Conservation (phyloP, 768 basidiomycete species). For the Leucocoprinus sp. region DNA sequence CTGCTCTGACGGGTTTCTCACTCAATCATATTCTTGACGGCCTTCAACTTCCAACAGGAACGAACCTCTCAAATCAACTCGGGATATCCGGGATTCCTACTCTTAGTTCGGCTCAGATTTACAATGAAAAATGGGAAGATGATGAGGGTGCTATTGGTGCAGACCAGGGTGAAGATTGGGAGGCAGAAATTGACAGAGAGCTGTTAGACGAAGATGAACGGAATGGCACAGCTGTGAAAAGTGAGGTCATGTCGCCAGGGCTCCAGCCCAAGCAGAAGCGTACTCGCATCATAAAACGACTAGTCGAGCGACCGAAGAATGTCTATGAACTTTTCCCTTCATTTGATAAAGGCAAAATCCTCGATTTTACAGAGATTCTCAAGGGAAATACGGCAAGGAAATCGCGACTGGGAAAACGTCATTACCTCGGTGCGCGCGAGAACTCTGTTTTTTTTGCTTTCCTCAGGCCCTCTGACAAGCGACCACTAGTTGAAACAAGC, state of each 20-base stretch:
- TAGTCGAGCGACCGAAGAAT: slow-evolving; percentile 73
- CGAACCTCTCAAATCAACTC: slow-evolving; percentile 60
- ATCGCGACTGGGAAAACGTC: slow-evolving; percentile 64
- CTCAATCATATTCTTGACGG: slow-evolving; percentile 64
- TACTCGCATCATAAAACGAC: slow-evolving; percentile 52
- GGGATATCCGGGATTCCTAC: slow-evolving; percentile 63
- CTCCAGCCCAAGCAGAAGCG: slow-evolving; percentile 46
- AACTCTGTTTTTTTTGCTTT: neutral
- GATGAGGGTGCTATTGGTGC: slow-evolving; percentile 62
- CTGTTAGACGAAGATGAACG: slow-evolving; percentile 57
- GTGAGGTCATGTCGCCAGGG: slow-evolving; percentile 51
- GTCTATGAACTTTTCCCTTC: slow-evolving; percentile 85
- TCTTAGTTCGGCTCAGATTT: slow-evolving; percentile 63
- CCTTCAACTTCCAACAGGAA: slow-evolving; percentile 55
- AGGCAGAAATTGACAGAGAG: slow-evolving; percentile 79
- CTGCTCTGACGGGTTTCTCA: slow-evolving; percentile 72
- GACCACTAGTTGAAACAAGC: slow-evolving; percentile 55
- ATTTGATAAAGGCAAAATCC: slow-evolving; percentile 62
- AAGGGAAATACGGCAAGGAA: slow-evolving; percentile 69
- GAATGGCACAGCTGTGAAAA: slow-evolving; percentile 44
- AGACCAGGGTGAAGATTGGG: slow-evolving; percentile 80
- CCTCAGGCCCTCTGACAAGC: slow-evolving; percentile 1
- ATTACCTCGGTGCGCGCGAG: slow-evolving; percentile 49
- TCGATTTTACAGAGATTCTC: slow-evolving; percentile 87
- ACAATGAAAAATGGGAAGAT: slow-evolving; percentile 67